Conservation (phyloP, 2,329 filamentous ascomycete species). For the Alternaria dauci region DNA sequence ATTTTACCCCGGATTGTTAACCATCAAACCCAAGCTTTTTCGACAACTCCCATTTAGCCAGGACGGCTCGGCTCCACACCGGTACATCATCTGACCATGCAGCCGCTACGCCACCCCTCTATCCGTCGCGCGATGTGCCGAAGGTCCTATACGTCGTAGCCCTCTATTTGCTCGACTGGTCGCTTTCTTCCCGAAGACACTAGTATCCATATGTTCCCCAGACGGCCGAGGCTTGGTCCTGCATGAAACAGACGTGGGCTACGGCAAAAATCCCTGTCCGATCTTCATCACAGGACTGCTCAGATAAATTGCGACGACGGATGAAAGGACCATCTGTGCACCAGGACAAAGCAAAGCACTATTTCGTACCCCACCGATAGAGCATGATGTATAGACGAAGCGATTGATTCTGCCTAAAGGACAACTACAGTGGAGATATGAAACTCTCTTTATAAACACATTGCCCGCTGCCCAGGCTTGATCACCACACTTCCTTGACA, state of each 20-base stretch:
- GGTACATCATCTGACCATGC: slow-evolving; percentile 20
- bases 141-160: slow-evolving; percentile 7
- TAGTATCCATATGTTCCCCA: slow-evolving; percentile 42
- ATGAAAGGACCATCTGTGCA: slow-evolving; percentile 42
- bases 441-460: slow-evolving; percentile 28
- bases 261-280: slow-evolving; percentile 37
- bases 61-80: slow-evolving; percentile 16
- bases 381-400: slow-evolving; percentile 27
- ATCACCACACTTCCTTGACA: slow-evolving; percentile 22
- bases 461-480: slow-evolving; percentile 19
- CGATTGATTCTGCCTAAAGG: slow-evolving; percentile 47
- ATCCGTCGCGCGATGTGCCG: slow-evolving; percentile 18
- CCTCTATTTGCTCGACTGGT: slow-evolving; percentile 33
- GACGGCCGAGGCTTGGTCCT: slow-evolving; percentile 35
- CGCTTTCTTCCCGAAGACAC: slow-evolving; percentile 22
- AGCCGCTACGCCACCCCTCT: slow-evolving; percentile 15
- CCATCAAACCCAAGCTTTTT: slow-evolving; percentile 12
- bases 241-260: slow-evolving; percentile 31
- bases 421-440: background rate
- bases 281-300: slow-evolving; percentile 33
- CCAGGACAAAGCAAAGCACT: slow-evolving; percentile 22
- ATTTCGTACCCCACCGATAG: slow-evolving; percentile 35
- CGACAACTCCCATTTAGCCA: slow-evolving; percentile 36
- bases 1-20: slow-evolving; percentile 23
- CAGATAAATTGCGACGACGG: slow-evolving; percentile 44